Evolutionary conservation across 345 rosid species (phyloP).

Genomic region (Isatis tinctoria): DNA sequence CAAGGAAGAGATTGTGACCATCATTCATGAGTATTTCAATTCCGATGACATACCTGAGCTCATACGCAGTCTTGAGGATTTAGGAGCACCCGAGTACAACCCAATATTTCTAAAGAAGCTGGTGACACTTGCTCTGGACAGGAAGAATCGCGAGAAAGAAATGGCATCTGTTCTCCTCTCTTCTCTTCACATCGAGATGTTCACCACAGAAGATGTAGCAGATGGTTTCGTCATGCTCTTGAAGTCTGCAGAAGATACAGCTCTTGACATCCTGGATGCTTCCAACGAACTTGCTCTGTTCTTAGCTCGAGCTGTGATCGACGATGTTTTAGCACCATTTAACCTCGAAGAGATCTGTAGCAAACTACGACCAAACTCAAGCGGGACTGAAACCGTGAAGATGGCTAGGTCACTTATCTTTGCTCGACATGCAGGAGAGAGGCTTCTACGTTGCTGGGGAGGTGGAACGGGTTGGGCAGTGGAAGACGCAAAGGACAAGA

Average conservation of each 20-base stretch:
- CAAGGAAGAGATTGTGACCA: conserved; percentile 64
- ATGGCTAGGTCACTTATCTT: conserved; percentile 58
- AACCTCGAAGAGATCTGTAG: conserved; percentile 73
- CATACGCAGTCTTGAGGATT: conserved; percentile 73
- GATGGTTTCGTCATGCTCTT: conserved; percentile 82
- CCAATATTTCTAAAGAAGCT: conserved; percentile 79
- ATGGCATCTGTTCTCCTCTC: conserved; percentile 95
- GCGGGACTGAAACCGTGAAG: conserved; percentile 71
- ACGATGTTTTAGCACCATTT: conserved; percentile 79
- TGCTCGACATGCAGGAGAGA: conserved; percentile 96
- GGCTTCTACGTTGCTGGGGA: conserved; percentile 94
- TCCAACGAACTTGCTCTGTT: conserved; percentile 90
- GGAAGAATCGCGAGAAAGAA: conserved; percentile 96
- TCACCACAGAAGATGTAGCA: conserved; percentile 73
- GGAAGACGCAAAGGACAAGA: conserved; percentile 96
- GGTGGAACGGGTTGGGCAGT: conserved; percentile 98
- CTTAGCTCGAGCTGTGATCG: conserved; percentile 90
- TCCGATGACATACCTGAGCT: conserved; percentile 96
- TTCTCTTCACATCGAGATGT: conserved; percentile 88
- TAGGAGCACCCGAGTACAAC: conserved; percentile 65
- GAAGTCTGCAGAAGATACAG: conserved; percentile 90
- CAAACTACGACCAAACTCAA: conserved; percentile 56
- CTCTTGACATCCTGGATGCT: conserved; percentile 87
- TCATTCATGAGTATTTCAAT: conserved; percentile 90
- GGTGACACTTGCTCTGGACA: conserved; percentile 84